Percentiles rank a stretch among this genome's conserved stretches.
Evolutionary conservation across 495 filamentous ascomycete species (phyloP).

Genomic region (Neurospora africana): DNA sequence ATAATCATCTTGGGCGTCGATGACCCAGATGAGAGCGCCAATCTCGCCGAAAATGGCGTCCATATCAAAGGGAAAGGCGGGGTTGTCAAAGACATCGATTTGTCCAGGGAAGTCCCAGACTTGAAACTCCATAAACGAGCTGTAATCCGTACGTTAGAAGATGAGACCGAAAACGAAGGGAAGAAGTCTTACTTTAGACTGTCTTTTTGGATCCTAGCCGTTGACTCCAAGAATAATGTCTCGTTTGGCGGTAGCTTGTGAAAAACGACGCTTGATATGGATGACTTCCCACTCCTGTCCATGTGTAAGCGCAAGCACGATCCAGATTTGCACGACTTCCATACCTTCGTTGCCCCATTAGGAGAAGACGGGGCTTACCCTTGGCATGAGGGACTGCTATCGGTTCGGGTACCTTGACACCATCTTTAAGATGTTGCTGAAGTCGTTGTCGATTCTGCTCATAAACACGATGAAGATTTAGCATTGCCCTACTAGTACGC

Average conservation of each 20-base stretch:
- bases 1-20: constrained; percentile 96
- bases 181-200: constrained; percentile 59
- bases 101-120: constrained; percentile 96
- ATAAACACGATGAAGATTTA: constrained; percentile 45
- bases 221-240: constrained; percentile 90
- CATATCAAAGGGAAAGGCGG: constrained; percentile 60
- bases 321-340: constrained; percentile 7
- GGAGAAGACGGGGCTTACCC: constrained; percentile 71
- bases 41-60: constrained; percentile 88
- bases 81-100: constrained; percentile 69
- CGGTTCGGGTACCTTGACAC: constrained; percentile 28
- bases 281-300: constrained; percentile 87
- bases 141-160: constrained; percentile 25
- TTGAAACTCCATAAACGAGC: constrained; percentile 98
- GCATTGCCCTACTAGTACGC: constrained; percentile 36
- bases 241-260: constrained; percentile 93
- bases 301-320: constrained; percentile 9
- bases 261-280: constrained; percentile 94
- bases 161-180: not conserved
- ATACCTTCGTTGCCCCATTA: constrained; percentile 95
- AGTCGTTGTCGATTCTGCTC: constrained; percentile 44
- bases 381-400: constrained; percentile 32
- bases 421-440: constrained; percentile 25
- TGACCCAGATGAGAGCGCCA: constrained; percentile 94
- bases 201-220: constrained; percentile 83